Conservation (phyloP, 2,329 filamentous ascomycete genomes). For the Bisporella sp. region DNA sequence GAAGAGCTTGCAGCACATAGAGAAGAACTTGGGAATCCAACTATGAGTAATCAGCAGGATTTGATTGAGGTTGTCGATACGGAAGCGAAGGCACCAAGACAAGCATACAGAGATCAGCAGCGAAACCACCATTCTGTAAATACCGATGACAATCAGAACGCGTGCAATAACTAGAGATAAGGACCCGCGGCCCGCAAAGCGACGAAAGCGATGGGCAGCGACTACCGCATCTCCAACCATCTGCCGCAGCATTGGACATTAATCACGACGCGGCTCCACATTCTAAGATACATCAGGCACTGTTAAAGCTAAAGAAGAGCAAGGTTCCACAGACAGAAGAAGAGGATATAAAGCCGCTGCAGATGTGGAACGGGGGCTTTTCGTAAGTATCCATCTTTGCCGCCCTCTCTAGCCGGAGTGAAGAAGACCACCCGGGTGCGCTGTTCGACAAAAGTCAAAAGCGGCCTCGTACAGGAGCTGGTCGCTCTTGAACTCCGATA, state of each 20-base stretch:
- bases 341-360: not conserved
- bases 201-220: not conserved
- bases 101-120: too few relatives aligned
- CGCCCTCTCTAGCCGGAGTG: slow-evolving; percentile 1
- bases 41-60: slow-evolving; percentile 10
- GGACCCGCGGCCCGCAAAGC: too few relatives aligned
- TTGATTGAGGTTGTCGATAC: slow-evolving; percentile 4
- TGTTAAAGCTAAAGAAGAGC: slow-evolving; percentile 1
- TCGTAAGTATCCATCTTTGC: slow-evolving; percentile 1
- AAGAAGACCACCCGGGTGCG: slow-evolving; percentile 2
- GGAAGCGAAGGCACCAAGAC: not conserved
- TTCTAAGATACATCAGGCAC: not conserved
- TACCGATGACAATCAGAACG: too few relatives aligned
- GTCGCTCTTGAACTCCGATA: too few relatives aligned
- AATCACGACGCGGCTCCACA: not conserved
- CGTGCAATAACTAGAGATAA: not conserved
- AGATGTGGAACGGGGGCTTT: not conserved
- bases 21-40: slow-evolving; percentile 8
- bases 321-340: not conserved
- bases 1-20: slow-evolving; percentile 8
- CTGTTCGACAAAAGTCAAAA: slow-evolving; percentile 5
- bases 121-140: too few relatives aligned
- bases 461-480: not conserved
- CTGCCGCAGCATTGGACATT: not conserved
- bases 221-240: not conserved